A percentile compares a stretch with the other conserved stretches of the same genome.
These are phyloP conservation scores for Elymus sibiricus DNA, from an alignment of 176 grass and related monocot genomes.

Conservation along the genomic window DNA sequence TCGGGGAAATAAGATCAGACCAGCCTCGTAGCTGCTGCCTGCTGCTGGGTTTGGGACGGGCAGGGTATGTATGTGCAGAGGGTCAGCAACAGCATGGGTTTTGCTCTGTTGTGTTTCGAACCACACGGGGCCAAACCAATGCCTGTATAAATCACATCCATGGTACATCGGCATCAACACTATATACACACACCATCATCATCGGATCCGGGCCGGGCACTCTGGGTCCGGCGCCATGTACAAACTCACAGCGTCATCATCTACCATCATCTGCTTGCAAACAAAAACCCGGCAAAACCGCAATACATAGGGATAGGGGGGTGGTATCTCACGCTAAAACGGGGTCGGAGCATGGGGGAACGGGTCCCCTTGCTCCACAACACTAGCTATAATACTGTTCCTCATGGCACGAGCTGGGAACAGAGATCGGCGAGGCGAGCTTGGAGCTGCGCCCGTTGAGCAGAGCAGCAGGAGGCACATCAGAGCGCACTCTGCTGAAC, in stretches of 20 bases:
- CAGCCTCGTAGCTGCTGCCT: not conserved
- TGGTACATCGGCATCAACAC: constrained; percentile 26
- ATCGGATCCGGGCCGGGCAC: constrained; percentile 16
- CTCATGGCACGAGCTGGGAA: constrained; percentile 3
- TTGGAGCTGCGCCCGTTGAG: constrained; percentile 13
- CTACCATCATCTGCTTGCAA: constrained; percentile 36
- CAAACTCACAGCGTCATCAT: constrained; percentile 46
- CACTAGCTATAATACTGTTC: constrained; percentile 22
- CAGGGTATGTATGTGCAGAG: not conserved
- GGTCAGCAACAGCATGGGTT: not conserved
- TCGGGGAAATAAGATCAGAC: not conserved
- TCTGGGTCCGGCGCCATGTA: constrained; percentile 47
- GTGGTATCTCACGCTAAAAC: not conserved
- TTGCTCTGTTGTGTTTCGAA: not conserved
- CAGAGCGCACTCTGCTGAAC: not conserved
- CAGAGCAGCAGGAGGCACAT: not conserved
- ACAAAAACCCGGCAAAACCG: constrained; percentile 33
- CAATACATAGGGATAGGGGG: constrained; percentile 30
- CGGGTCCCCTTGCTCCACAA: not conserved
- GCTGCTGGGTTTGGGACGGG: not conserved
- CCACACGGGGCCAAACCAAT: constrained; percentile 20
- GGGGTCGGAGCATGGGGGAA: constrained; percentile 2
- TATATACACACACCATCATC: not conserved
- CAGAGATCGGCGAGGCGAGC: not conserved
- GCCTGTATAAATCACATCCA: constrained; percentile 30